Evolutionary conservation across 2,329 filamentous ascomycete species (phyloP).

Genomic region (Aspergillus novofumigatus): DNA sequence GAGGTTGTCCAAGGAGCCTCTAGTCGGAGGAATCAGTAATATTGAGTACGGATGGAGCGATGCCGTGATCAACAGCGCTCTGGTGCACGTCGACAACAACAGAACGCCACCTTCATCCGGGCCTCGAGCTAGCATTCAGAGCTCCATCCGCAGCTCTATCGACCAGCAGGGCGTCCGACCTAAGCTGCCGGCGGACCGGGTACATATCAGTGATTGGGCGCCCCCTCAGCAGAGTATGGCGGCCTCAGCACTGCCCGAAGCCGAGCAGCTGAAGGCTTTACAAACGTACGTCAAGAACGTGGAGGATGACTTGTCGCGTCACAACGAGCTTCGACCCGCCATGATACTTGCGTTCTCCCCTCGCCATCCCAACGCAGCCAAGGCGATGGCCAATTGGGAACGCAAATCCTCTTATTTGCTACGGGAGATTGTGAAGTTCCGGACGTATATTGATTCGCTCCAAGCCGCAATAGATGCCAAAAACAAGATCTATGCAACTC

Average conservation of each 20-base stretch:
- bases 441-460: constrained; percentile 87
- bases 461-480: constrained; percentile 66
- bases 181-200: constrained; percentile 77
- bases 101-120: constrained; percentile 31
- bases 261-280: constrained; percentile 74
- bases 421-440: constrained; percentile 92
- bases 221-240: constrained; percentile 89
- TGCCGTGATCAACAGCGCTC: constrained; percentile 70
- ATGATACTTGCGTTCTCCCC: constrained; percentile 89
- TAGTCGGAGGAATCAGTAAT: constrained; percentile 90
- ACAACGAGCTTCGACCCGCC: constrained; percentile 81
- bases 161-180: constrained; percentile 61
- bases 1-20: constrained; percentile 84
- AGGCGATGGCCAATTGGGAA: constrained; percentile 96
- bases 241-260: constrained; percentile 70
- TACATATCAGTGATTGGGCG: constrained; percentile 80
- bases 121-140: constrained; percentile 53
- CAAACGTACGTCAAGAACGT: constrained; percentile 77
- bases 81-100: constrained; percentile 52
- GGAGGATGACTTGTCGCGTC: constrained; percentile 76
- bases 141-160: constrained; percentile 61
- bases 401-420: constrained; percentile 88
- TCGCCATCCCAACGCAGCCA: constrained; percentile 71
- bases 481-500: constrained; percentile 59
- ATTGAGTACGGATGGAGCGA: constrained; percentile 98